phyloP scores from a whole-genome alignment of 208 protist genomes.

The Tritrichomonas musculus region DNA sequence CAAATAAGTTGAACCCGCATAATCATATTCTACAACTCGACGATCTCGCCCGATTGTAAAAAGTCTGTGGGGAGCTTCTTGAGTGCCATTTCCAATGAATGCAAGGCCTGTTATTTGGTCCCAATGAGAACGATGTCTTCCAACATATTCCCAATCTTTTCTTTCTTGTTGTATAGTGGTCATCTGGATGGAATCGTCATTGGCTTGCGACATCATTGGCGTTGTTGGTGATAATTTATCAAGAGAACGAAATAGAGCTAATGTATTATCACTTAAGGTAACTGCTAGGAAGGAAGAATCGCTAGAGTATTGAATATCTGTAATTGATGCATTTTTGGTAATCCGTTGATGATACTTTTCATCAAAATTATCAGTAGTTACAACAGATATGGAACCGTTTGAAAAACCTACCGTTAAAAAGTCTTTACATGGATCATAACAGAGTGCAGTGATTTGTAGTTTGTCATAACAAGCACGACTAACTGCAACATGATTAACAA shows the following conservation, averaged over 20 bases:
- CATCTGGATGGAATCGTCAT: neutral
- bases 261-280: slow-evolving; percentile 13
- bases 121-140: neutral
- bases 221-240: slow-evolving; percentile 31
- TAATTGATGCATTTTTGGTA: neutral
- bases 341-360: slow-evolving; percentile 17
- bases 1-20: neutral
- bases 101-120: neutral
- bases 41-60: neutral
- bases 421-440: slow-evolving; percentile 25
- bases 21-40: slow-evolving; percentile 28
- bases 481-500: slow-evolving; percentile 5
- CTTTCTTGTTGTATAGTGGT: slow-evolving; percentile 26
- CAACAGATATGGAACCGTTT: slow-evolving; percentile 13
- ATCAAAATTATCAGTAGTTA: slow-evolving; percentile 33
- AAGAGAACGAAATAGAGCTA: neutral
- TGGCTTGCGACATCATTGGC: neutral
- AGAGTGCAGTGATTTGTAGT: neutral
- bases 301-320: neutral
- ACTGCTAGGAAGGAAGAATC: neutral
- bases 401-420: slow-evolving; percentile 9
- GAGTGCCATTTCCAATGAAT: neutral
- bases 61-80: neutral
- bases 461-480: neutral
- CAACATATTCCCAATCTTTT: slow-evolving; percentile 31